Percentiles rank a stretch among this genome's conserved stretches.
phyloP scores from a whole-genome alignment of 768 basidiomycete species.

The Rhizopogon salebrosus region DNA sequence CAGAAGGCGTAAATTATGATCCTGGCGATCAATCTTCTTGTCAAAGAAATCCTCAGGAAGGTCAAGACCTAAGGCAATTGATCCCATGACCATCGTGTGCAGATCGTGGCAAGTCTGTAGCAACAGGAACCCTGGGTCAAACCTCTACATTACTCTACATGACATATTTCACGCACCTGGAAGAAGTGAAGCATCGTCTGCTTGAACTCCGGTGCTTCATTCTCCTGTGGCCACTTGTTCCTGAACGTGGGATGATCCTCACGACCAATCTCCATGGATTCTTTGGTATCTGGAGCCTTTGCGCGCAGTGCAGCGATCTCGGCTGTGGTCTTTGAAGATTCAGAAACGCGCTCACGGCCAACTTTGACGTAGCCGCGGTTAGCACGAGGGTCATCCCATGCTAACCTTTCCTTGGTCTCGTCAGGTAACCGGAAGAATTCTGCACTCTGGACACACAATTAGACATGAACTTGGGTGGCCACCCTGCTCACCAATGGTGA shows the following conservation, averaged over 20 bases:
- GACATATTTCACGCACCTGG: constrained; percentile 35
- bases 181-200: constrained; percentile 73
- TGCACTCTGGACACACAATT: constrained; percentile 47
- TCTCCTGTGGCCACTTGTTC: constrained; percentile 75
- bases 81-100: constrained; percentile 76
- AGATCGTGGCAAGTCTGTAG: constrained; percentile 67
- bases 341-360: constrained; percentile 80
- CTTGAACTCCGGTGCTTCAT: constrained; percentile 62
- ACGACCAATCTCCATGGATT: constrained; percentile 85
- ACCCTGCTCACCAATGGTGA: neutral
- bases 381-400: constrained; percentile 82
- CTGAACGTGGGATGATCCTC: constrained; percentile 76
- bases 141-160: neutral
- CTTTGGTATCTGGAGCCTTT: constrained; percentile 77
- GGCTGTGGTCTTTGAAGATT: constrained; percentile 51
- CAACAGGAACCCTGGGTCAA: constrained; percentile 10
- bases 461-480: neutral
- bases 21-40: constrained; percentile 65
- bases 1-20: constrained; percentile 75
- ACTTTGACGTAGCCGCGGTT: constrained; percentile 81
- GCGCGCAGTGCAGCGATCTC: constrained; percentile 74
- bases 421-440: constrained; percentile 67
- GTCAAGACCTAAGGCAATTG: constrained; percentile 75
- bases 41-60: constrained; percentile 76
- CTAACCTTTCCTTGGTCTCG: constrained; percentile 50